These are phyloP conservation scores for Metschnikowia gruessii DNA, from an alignment of 805 yeast genomes.

Conservation along the genomic window DNA sequence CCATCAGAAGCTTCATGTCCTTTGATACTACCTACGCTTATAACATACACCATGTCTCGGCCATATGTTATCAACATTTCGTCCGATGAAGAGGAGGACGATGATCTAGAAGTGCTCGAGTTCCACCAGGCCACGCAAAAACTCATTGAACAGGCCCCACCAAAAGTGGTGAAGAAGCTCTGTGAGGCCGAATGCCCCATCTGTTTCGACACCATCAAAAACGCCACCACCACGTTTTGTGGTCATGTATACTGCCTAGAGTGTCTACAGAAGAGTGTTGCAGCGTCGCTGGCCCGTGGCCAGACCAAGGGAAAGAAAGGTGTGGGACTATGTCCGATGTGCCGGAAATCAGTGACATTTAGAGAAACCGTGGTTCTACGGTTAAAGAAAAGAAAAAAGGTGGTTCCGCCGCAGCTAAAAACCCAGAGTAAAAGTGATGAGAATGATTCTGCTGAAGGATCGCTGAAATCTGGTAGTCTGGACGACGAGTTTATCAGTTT, in stretches of 20 bases:
- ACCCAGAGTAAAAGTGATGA: no score
- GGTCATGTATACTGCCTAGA: conserved; percentile 45
- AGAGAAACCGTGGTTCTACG: conserved; percentile 31
- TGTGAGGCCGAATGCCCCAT: conserved; percentile 42
- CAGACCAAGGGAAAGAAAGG: conserved; percentile 39
- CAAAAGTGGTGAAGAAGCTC: conserved; percentile 29
- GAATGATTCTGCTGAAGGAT: background rate
- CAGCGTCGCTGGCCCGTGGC: conserved; percentile 42
- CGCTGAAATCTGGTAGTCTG: background rate
- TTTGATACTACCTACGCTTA: no score
- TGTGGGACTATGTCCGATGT: conserved; percentile 43
- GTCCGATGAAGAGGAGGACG: conserved; percentile 24
- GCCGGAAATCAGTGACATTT: conserved; percentile 38
- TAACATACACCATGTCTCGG: conserved; percentile 3
- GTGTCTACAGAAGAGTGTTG: conserved; percentile 40
- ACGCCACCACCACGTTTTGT: conserved; percentile 42
- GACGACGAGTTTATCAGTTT: conserved; percentile 5
- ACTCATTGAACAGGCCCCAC: conserved; percentile 27
- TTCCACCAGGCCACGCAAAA: conserved; percentile 36
- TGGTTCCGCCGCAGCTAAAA: conserved; percentile 9
- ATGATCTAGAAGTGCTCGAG: conserved; percentile 37
- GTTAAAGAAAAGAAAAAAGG: conserved; percentile 14
- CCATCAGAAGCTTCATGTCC: no score
- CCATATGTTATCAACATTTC: conserved; percentile 19
- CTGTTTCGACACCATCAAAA: conserved; percentile 40